phyloP scores from a whole-genome alignment of 371 early-diverging fungal genomes.

The Edhazardia aedis region DNA sequence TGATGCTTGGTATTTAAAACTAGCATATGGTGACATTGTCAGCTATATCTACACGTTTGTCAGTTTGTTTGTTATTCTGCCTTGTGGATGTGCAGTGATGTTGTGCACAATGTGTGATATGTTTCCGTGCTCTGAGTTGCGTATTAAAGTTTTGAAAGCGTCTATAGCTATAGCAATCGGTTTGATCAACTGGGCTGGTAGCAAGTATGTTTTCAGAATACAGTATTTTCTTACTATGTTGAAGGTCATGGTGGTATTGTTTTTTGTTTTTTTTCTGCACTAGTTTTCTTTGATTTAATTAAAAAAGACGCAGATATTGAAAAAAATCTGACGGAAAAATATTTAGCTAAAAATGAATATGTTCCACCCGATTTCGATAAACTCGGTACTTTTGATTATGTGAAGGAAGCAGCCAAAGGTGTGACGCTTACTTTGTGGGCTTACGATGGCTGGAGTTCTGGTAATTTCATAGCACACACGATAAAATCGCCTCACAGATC shows the following conservation, averaged over 20 bases:
- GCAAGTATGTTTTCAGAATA: too few relatives aligned
- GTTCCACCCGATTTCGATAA: too few relatives aligned
- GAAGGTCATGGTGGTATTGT: neutral
- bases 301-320: too few relatives aligned
- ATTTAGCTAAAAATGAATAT: too few relatives aligned
- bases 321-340: too few relatives aligned
- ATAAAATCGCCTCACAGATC: conserved; percentile 6
- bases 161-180: neutral
- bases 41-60: conserved; percentile 1
- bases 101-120: conserved; percentile 2
- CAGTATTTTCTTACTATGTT: neutral
- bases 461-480: conserved; percentile 7
- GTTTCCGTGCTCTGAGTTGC: neutral
- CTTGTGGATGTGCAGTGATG: conserved; percentile 10
- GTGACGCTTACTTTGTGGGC: conserved; percentile 4
- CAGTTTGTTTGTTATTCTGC: conserved; percentile 10
- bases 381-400: too few relatives aligned
- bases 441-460: conserved; percentile 14
- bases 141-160: neutral
- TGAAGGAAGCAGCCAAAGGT: too few relatives aligned
- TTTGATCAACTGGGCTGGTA: neutral
- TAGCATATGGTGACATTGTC: conserved; percentile 5
- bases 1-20: conserved; percentile 10
- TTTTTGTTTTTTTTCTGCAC: conserved; percentile 1
- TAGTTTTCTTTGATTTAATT: too few relatives aligned